A percentile compares a stretch with the other conserved stretches of the same genome.
These are phyloP conservation scores for Schizophyllum commune DNA, from an alignment of 1,284 basidiomycete species.

Conservation along the genomic window DNA sequence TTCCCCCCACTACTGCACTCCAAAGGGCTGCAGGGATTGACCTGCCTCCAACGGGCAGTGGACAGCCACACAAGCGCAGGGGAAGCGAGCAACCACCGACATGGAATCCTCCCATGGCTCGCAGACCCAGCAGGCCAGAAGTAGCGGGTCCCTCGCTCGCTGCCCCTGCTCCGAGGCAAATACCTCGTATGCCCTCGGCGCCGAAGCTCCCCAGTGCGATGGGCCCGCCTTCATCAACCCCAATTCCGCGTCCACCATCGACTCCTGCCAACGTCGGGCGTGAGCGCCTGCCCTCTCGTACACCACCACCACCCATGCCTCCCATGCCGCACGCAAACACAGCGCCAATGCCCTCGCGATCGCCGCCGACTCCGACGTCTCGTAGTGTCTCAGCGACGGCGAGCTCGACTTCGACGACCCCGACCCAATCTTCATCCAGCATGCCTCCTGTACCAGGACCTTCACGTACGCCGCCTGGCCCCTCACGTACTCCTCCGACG, in stretches of 20 bases:
- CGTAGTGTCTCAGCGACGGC: no score
- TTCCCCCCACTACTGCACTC: background rate
- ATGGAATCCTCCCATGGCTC: background rate
- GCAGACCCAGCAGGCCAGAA: background rate
- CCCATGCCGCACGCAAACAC: background rate
- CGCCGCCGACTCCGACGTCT: background rate
- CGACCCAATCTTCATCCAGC: background rate
- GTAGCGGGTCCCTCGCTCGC: background rate
- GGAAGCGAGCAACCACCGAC: background rate
- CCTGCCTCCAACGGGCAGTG: background rate
- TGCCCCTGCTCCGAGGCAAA: background rate
- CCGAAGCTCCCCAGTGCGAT: background rate
- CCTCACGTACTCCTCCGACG: background rate
- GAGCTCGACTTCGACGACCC: no score
- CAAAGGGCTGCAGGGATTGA: background rate
- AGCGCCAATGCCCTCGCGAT: background rate
- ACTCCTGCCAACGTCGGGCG: background rate
- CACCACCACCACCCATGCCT: no score
- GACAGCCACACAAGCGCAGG: background rate
- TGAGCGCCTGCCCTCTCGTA: background rate
- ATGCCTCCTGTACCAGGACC: background rate
- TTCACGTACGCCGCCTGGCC: background rate
- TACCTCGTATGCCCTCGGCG: background rate
- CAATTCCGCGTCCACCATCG: background rate
- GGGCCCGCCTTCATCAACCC: no score